A percentile compares a stretch with the other conserved stretches of the same genome.
Conservation (phyloP, 352 stramenopile genomes). For the Pythium folliculosum region DNA sequence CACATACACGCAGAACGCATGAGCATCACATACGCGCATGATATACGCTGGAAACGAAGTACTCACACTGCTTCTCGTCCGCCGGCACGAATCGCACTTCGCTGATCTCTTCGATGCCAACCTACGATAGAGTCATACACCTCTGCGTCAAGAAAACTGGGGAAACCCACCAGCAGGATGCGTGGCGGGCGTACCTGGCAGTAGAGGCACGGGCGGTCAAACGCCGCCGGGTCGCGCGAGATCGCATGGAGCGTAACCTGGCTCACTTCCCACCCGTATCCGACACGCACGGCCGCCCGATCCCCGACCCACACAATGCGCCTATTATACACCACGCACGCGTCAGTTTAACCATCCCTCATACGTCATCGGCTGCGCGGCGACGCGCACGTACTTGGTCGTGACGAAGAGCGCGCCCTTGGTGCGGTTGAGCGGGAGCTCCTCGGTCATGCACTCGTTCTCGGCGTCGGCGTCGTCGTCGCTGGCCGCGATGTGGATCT, state of each 20-base stretch:
- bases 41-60: too few species aligned
- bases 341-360: not conserved
- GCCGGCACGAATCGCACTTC: slow-evolving; percentile 78
- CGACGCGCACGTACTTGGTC: slow-evolving; percentile 31
- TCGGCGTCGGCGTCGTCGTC: slow-evolving; percentile 24
- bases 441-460: slow-evolving; percentile 33
- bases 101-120: slow-evolving; percentile 62
- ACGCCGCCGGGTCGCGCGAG: slow-evolving; percentile 63
- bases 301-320: slow-evolving; percentile 68
- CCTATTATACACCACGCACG: slow-evolving; percentile 21
- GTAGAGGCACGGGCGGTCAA: slow-evolving; percentile 74
- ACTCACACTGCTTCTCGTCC: slow-evolving; percentile 65
- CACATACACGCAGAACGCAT: slow-evolving; percentile 1
- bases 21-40: not conserved
- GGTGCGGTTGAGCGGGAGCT: slow-evolving; percentile 31
- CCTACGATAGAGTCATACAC: slow-evolving; percentile 27
- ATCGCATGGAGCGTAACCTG: slow-evolving; percentile 76
- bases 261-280: slow-evolving; percentile 77
- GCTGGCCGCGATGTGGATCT: slow-evolving; percentile 38
- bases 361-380: not conserved
- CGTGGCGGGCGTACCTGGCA: slow-evolving; percentile 47
- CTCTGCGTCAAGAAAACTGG: too few species aligned
- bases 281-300: slow-evolving; percentile 36
- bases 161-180: not conserved
- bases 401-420: slow-evolving; percentile 43